Percentiles rank a stretch among this genome's conserved stretches.
phyloP scores from a whole-genome alignment of 306 rosid genomes.

The Fagus sylvatica region DNA sequence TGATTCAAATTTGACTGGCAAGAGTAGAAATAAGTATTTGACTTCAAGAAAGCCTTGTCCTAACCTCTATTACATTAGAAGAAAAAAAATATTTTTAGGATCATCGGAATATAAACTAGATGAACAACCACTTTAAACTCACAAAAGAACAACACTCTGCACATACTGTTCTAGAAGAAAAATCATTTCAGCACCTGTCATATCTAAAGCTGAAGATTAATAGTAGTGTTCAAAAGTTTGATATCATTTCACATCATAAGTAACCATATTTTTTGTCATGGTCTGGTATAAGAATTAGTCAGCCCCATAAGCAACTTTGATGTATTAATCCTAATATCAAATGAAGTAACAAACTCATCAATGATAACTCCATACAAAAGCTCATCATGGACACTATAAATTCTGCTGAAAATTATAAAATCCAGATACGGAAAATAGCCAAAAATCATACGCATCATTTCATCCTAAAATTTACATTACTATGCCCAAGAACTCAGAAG shows the following conservation, averaged over 20 bases:
- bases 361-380: neutral
- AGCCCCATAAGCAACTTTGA: neutral
- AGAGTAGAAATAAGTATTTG: neutral
- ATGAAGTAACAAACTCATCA: neutral
- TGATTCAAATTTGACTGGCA: neutral
- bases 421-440: neutral
- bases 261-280: neutral
- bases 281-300: neutral
- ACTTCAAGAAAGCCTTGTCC: neutral
- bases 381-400: neutral
- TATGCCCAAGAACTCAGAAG: neutral
- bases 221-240: neutral
- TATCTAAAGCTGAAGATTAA: neutral
- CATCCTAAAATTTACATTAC: neutral
- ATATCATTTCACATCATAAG: neutral
- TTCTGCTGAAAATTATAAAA: neutral
- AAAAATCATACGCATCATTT: neutral
- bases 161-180: neutral
- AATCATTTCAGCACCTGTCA: neutral
- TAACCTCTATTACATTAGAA: neutral
- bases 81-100: neutral
- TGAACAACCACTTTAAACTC: neutral
- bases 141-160: neutral
- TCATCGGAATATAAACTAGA: neutral
- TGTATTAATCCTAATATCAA: neutral